Conservation (phyloP, 164 flowering plant species). For the Magnolia kwangsiensis region DNA sequence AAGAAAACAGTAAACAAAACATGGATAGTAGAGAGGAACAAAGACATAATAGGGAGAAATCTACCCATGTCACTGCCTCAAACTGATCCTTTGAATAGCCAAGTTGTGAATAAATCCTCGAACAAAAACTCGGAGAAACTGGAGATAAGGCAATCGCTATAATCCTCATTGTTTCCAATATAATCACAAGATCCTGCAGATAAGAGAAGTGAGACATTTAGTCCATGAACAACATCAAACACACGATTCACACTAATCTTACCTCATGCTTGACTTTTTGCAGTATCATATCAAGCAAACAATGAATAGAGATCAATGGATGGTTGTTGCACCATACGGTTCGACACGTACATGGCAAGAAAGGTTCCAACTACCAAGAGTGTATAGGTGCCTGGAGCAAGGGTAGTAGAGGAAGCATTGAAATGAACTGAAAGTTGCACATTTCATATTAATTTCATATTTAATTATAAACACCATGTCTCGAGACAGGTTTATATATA, state of each 20-base stretch:
- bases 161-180: slow-evolving; percentile 87
- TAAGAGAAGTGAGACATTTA: not conserved
- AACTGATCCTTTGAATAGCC: slow-evolving; percentile 77
- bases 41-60: slow-evolving; percentile 24
- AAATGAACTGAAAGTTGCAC: no score
- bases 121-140: slow-evolving; percentile 60
- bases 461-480: no score
- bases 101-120: slow-evolving; percentile 78
- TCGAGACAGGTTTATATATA: no score
- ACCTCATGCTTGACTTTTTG: no score
- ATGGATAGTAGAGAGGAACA: no score
- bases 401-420: no score
- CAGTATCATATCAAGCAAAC: not conserved
- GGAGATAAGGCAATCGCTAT: slow-evolving; percentile 84
- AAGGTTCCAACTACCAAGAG: no score
- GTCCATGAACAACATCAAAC: not conserved
- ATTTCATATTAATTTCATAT: no score
- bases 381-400: no score
- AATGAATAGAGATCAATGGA: no score
- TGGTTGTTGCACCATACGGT: no score
- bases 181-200: slow-evolving; percentile 76
- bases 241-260: not conserved
- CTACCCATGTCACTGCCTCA: slow-evolving; percentile 62
- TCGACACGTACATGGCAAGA: no score
- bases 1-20: not conserved